phyloP scores from a whole-genome alignment of 2,329 filamentous ascomycete species.

The Pseudogymnoascus sp. region DNA sequence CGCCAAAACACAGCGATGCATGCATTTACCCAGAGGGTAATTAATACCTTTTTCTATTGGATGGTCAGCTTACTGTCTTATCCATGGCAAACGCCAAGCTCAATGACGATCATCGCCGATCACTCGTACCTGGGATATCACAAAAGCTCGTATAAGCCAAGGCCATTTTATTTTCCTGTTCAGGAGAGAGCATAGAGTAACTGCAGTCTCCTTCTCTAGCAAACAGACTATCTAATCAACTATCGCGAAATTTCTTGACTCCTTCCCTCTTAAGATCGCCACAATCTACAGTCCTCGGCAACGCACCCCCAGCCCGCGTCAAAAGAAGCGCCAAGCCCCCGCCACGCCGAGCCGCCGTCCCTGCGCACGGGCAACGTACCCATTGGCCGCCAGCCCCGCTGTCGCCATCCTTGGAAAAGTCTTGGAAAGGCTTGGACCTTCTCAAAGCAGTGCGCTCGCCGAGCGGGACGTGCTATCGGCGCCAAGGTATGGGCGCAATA shows the following conservation, averaged over 20 bases:
- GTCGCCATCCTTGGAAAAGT: neutral
- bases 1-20: neutral
- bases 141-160: neutral
- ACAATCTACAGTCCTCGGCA: neutral
- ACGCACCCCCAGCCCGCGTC: neutral
- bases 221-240: neutral
- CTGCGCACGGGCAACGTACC: neutral
- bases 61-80: neutral
- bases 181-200: neutral
- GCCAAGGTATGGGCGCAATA: neutral
- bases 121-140: neutral
- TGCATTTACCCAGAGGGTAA: neutral
- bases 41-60: neutral
- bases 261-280: neutral
- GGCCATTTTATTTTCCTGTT: neutral
- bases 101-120: neutral
- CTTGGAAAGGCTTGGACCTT: slow-evolving; percentile 4
- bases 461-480: neutral
- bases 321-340: neutral
- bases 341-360: neutral
- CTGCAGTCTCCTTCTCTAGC: neutral
- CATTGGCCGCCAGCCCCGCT: neutral
- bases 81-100: neutral
- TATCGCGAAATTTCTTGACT: neutral
- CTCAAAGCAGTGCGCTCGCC: neutral